A percentile compares a stretch with the other conserved stretches of the same genome.
Evolutionary conservation across 2,329 filamentous ascomycete species (phyloP).

Genomic region (Neocucurbitaria cava): DNA sequence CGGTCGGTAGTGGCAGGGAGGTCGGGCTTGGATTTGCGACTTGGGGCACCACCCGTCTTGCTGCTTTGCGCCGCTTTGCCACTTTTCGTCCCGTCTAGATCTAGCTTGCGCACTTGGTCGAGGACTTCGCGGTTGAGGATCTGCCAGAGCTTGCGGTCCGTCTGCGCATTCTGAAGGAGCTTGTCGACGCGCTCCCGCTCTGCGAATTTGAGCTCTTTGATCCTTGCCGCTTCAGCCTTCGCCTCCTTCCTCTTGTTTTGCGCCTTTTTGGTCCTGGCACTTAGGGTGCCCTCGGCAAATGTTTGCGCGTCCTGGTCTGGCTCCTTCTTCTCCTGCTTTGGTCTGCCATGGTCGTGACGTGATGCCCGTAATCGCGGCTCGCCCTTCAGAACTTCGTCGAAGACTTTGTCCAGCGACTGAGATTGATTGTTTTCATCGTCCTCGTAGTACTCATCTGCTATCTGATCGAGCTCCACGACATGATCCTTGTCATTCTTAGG

Average conservation of each 20-base stretch:
- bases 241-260: conserved; percentile 10
- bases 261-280: conserved; percentile 7
- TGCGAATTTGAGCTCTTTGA: conserved; percentile 18
- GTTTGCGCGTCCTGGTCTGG: not conserved
- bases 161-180: conserved; percentile 62
- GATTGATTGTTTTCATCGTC: conserved; percentile 33
- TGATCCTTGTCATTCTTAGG: conserved; percentile 20
- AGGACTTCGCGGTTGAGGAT: conserved; percentile 73
- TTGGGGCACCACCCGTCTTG: not conserved
- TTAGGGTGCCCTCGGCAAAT: conserved; percentile 3
- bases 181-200: conserved; percentile 62
- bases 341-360: not conserved
- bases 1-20: not conserved
- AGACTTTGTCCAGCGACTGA: conserved; percentile 37
- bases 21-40: not conserved
- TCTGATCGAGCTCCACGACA: conserved; percentile 32
- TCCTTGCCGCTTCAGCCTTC: conserved; percentile 14
- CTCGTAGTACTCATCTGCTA: conserved; percentile 42
- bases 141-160: conserved; percentile 72
- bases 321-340: conserved; percentile 10
- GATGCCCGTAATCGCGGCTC: conserved; percentile 7
- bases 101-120: conserved; percentile 62
- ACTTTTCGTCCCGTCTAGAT: conserved; percentile 51
- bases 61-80: not conserved
- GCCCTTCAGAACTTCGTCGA: conserved; percentile 36